Evolutionary conservation across 2,329 filamentous ascomycete species (phyloP).

Genomic region (Fusarium siculi): DNA sequence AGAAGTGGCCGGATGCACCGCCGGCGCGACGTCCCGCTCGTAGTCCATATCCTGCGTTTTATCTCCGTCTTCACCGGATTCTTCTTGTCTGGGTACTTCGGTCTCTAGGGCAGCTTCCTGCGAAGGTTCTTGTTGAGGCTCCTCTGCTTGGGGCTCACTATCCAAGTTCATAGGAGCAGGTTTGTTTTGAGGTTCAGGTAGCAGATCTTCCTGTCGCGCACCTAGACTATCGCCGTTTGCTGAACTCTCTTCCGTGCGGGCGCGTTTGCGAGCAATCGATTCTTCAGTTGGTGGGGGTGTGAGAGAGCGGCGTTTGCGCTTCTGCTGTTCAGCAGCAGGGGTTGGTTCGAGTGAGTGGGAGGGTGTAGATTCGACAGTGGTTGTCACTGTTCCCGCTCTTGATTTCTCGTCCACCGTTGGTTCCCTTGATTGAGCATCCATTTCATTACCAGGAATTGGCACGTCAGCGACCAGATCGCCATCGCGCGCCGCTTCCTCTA

Average conservation of each 20-base stretch:
- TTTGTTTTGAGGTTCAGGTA: constrained; percentile 10
- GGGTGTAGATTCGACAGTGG: constrained; percentile 18
- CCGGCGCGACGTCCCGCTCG: constrained; percentile 58
- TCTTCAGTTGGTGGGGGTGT: constrained; percentile 68
- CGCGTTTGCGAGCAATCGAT: constrained; percentile 65
- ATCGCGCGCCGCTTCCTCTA: constrained; percentile 5
- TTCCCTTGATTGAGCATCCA: constrained; percentile 15
- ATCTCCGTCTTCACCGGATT: constrained; percentile 8
- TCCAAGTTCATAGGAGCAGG: constrained; percentile 26
- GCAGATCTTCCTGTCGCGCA: constrained; percentile 24
- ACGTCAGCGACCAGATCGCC: constrained; percentile 1
- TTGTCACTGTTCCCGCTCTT: constrained; percentile 12
- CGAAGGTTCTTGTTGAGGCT: neutral
- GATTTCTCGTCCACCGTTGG: constrained; percentile 17
- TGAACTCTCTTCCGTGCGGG: constrained; percentile 53
- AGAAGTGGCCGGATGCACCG: constrained; percentile 76
- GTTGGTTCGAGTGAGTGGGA: constrained; percentile 19
- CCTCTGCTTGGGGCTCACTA: constrained; percentile 10
- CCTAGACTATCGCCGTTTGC: constrained; percentile 18
- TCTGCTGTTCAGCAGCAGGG: constrained; percentile 55
- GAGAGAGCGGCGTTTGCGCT: constrained; percentile 73
- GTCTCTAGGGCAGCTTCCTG: constrained; percentile 1
- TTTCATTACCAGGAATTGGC: constrained; percentile 10
- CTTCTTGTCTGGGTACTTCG: neutral
- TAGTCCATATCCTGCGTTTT: constrained; percentile 46